These are phyloP conservation scores for Camelina laxa DNA, from an alignment of 345 rosid genomes.

Conservation along the genomic window DNA sequence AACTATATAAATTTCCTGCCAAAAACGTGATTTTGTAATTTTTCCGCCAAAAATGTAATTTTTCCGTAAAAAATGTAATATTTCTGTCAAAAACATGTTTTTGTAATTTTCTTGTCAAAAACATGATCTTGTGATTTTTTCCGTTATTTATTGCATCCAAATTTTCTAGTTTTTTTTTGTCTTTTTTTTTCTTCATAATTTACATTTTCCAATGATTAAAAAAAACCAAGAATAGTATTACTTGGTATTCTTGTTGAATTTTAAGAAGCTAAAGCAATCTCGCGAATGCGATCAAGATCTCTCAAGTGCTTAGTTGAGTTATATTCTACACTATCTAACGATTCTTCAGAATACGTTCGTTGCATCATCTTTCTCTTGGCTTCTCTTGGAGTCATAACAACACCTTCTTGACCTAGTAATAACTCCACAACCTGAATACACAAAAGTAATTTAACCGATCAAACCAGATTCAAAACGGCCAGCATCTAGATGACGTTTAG, in stretches of 20 bases:
- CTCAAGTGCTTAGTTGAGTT: slow-evolving; percentile 70
- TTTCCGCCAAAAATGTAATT: too few species aligned
- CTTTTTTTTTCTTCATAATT: background rate
- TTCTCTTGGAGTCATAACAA: slow-evolving; percentile 40
- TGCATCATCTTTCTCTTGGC: slow-evolving; percentile 44
- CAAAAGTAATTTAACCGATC: background rate
- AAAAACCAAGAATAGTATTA: background rate
- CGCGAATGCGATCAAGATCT: slow-evolving; percentile 59
- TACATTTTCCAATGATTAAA: background rate
- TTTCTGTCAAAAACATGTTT: too few species aligned
- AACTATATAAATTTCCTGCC: too few species aligned
- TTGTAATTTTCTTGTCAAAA: too few species aligned
- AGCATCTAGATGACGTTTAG: background rate
- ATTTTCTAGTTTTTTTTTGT: too few species aligned
- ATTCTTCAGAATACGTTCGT: slow-evolving; percentile 77
- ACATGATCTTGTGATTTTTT: too few species aligned
- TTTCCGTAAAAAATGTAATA: too few species aligned
- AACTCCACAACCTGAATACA: slow-evolving; percentile 68
- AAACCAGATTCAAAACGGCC: background rate
- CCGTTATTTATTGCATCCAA: too few species aligned
- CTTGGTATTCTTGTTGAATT: background rate
- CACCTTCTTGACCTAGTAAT: slow-evolving; percentile 63
- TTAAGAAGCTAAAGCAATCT: slow-evolving; percentile 68
- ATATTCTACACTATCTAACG: slow-evolving; percentile 68
- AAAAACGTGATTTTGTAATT: too few species aligned